phyloP scores from a whole-genome alignment of 192 early-diverging fungal species.

The Dispira simplex region DNA sequence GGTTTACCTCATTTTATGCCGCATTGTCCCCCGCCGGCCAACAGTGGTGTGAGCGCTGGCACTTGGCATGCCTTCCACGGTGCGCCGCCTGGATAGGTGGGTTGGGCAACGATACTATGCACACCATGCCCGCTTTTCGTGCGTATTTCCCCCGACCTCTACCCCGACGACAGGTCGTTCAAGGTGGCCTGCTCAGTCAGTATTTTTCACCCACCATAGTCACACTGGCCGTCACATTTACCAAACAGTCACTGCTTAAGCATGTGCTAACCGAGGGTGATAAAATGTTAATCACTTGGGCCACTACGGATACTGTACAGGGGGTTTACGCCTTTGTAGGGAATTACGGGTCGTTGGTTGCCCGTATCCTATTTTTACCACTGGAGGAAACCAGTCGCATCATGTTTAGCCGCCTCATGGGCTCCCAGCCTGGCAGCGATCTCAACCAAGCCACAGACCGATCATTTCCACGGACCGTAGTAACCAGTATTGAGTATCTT shows the following conservation, averaged over 20 bases:
- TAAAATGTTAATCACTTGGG: slow-evolving; percentile 66
- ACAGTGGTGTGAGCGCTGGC: neutral
- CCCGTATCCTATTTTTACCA: slow-evolving; percentile 81
- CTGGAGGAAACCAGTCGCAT: slow-evolving; percentile 83
- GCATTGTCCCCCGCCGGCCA: neutral
- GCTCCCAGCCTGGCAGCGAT: neutral
- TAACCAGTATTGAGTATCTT: slow-evolving; percentile 26
- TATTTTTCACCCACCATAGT: slow-evolving; percentile 16
- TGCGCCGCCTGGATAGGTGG: neutral
- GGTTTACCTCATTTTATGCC: slow-evolving; percentile 37
- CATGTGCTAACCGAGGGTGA: slow-evolving; percentile 94
- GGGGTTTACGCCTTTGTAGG: slow-evolving; percentile 73
- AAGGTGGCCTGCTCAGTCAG: neutral
- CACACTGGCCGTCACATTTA: slow-evolving; percentile 59
- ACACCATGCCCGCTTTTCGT: neutral
- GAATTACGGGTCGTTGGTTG: slow-evolving; percentile 84
- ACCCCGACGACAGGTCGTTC: neutral
- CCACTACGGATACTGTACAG: slow-evolving; percentile 37
- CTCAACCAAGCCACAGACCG: neutral
- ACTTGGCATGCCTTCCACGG: neutral
- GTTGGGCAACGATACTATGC: neutral
- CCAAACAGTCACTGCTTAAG: slow-evolving; percentile 81
- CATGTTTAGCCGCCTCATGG: slow-evolving; percentile 58
- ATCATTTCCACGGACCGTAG: slow-evolving; percentile 2
- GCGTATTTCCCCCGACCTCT: neutral